Evolutionary conservation across 805 yeast species (phyloP), one percentile per base, ranked within the genome.

Genomic region (Candida rishiriensis): DNA sequence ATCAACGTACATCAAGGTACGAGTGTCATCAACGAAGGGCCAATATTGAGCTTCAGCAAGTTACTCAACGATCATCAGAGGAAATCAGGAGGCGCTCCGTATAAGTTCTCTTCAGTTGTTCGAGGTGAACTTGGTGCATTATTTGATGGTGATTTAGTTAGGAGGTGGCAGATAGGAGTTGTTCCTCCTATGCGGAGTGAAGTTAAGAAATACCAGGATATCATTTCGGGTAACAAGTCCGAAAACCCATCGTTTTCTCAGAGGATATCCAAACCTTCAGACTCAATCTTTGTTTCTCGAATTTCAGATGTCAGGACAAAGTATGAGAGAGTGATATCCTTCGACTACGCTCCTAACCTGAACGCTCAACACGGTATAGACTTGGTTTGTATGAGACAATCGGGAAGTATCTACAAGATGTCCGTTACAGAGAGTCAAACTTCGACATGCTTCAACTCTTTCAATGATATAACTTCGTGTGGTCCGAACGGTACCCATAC

Each of bases 371-470:
- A 81, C 17, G 75, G 79, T 1, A 75, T 85, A 9, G 80, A 83
- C 53, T 72, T 87, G 45, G 79, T 90, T 28, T 89, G 97, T 62
- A 84, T 90, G 85, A 71, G 97, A 51, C 95, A 88, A 55, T 85
- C 95, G 1, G 97, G 97, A 3, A 83, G 87, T 42, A 81, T 89
- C 0, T 89, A 85, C 63, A 72, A 84, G 46, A 86, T 86, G 90
- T 76, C 83, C 0, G 85, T 83, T 0, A 65, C 70, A 1, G 91
- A 86, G 57, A 76, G 85, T 40, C 81, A 81, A 29, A 79, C 79
- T 32, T 71, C 81, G 9, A 59, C 85, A 9, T 70, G 69, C 13
- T 85, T 89, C 63, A 85, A 81, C 52, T 79, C 91, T 1, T 75
- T 71, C 53, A 85, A 85, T 55, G 88, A 83, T 43, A 63, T 85